Conservation (phyloP, 768 basidiomycete genomes). For the Lactarius hengduanensis region DNA sequence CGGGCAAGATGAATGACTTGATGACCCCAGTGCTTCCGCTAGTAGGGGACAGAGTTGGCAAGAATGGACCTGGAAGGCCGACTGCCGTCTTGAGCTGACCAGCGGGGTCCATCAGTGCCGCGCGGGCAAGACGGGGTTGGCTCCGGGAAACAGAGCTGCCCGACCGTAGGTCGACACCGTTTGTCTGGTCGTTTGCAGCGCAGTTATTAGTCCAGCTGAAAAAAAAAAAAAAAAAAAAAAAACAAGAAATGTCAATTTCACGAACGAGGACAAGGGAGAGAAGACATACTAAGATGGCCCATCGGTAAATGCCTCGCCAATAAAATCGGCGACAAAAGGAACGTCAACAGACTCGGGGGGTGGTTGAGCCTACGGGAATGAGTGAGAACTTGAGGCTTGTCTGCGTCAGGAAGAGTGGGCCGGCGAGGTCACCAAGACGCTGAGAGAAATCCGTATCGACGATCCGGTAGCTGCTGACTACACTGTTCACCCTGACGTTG, state of each 20-base stretch:
- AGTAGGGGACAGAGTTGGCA: conserved; percentile 47
- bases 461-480: conserved; percentile 55
- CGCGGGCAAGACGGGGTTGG: conserved; percentile 37
- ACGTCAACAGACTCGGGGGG: conserved; percentile 48
- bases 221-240: no score
- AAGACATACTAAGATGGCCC: conserved; percentile 47
- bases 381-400: conserved; percentile 49
- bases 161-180: conserved; percentile 47
- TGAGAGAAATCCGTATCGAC: conserved; percentile 49
- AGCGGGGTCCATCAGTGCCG: neutral
- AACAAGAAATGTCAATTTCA: neutral
- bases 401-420: conserved; percentile 48
- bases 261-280: neutral
- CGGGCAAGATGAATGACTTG: conserved; percentile 55
- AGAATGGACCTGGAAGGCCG: conserved; percentile 48
- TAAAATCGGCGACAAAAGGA: conserved; percentile 51
- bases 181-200: conserved; percentile 48
- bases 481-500: conserved; percentile 61
- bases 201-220: conserved; percentile 60
- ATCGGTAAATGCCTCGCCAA: conserved; percentile 52
- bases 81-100: conserved; percentile 37
- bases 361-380: conserved; percentile 46
- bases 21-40: conserved; percentile 51
- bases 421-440: conserved; percentile 55
- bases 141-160: neutral